Evolutionary conservation across 169 alveolate species (phyloP), one percentile per base, ranked within the genome.

Genomic region (Plasmodium chabaudi): DNA sequence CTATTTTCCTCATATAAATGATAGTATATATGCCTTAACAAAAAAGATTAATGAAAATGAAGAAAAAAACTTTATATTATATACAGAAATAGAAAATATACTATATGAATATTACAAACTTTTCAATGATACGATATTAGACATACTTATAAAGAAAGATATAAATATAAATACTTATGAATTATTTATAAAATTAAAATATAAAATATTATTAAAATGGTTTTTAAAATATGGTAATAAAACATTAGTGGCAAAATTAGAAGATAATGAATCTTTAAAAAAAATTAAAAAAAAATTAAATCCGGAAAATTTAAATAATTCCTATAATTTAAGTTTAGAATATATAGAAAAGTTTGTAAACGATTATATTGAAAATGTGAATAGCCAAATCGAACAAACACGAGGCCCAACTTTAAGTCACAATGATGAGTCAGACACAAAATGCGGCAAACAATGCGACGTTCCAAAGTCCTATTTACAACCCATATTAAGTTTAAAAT

Each of bases 1-100:
- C 53, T 63, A 23, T 49, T 79, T 79, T 9, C 82, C 89, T 1
- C 46, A 49, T 15, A 75, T 75, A 23, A 75, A 75, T 79, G 67
- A 65, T 70, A 65, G 82, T 9, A 65, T 42, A 17, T 49, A 21
- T 25, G 51, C 23, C 27, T 23, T 79, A 53, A 21, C 67, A 17
- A 27, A 65, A 17, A 42, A 63, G 2, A 59, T 13, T 0, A 42
- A 79, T n/a, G 56, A 57, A 15, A 19, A 57, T 9, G 27, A 1
- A 57, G 13, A 17, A 19, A 57, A 57, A 0, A 4, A 3, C 0
- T 3, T 34, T 34, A 34, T 34, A 34, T 34, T 34, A 34, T 34
- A 34, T 34, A 3, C 42, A 6, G 59, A 51, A 51, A 51, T 51
- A 15, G 74, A 79, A 23, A 46, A 53, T n/a, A 60, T 64, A 13